Evolutionary conservation across 2,329 filamentous ascomycete genomes (phyloP).

Genomic region (Epichloe festucae): DNA sequence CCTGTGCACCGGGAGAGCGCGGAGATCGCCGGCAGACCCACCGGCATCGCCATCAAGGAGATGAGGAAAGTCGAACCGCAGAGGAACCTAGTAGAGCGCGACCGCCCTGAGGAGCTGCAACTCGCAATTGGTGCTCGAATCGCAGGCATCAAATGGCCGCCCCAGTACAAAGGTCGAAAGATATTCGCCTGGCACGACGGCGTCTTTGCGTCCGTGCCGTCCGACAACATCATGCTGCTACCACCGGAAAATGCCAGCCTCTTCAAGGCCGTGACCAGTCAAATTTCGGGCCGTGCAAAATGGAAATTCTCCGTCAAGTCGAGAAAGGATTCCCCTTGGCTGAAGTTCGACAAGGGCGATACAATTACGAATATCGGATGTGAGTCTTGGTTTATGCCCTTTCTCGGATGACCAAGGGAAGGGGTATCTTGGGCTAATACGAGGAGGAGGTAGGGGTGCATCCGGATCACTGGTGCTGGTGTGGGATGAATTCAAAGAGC

Average conservation of each 20-base stretch:
- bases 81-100: constrained; percentile 29
- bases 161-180: constrained; percentile 41
- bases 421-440: constrained; percentile 3
- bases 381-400: constrained; percentile 19
- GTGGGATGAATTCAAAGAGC: constrained; percentile 36
- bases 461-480: constrained; percentile 43
- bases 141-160: constrained; percentile 37
- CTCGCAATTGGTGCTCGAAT: constrained; percentile 35
- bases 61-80: constrained; percentile 33
- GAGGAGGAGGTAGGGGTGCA: constrained; percentile 24
- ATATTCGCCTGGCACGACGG: constrained; percentile 44
- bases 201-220: constrained; percentile 34
- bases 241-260: constrained; percentile 32
- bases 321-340: constrained; percentile 33
- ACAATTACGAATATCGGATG: constrained; percentile 50
- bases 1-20: constrained; percentile 26
- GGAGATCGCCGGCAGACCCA: constrained; percentile 30
- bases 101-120: constrained; percentile 26
- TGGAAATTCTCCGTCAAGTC: constrained; percentile 41
- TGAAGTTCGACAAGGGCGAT: constrained; percentile 54
- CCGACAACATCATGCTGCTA: constrained; percentile 34
- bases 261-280: constrained; percentile 31
- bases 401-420: not conserved
- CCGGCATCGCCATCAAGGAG: constrained; percentile 32
- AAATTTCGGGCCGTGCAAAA: constrained; percentile 33